phyloP scores from a whole-genome alignment of 768 basidiomycete genomes.

The Naganishia randhawae region DNA sequence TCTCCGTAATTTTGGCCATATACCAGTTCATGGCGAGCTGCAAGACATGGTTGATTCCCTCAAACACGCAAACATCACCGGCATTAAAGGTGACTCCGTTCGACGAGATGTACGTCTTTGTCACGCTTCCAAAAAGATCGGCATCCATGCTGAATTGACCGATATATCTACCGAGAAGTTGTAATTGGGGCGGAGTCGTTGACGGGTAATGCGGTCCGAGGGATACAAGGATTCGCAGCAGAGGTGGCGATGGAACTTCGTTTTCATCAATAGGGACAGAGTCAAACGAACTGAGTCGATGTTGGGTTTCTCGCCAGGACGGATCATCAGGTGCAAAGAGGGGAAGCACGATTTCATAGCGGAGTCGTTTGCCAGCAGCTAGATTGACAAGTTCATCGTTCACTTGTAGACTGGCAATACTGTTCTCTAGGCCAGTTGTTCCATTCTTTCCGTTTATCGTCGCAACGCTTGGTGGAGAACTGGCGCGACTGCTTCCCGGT shows the following conservation, averaged over 20 bases:
- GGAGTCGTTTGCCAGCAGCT: conserved; percentile 40
- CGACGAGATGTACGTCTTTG: conserved; percentile 48
- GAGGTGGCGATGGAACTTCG: neutral
- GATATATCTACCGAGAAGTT: conserved; percentile 49
- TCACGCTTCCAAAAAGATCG: conserved; percentile 49
- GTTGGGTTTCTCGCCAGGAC: neutral
- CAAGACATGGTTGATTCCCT: conserved; percentile 46
- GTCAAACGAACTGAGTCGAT: conserved; percentile 10
- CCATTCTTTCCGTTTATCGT: neutral
- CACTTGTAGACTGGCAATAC: conserved; percentile 27
- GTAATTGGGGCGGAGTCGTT: conserved; percentile 47
- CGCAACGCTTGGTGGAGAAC: conserved; percentile 3
- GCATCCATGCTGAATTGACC: conserved; percentile 49
- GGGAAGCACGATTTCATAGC: conserved; percentile 45
- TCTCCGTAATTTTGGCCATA: conserved; percentile 29
- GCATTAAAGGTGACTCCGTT: conserved; percentile 44
- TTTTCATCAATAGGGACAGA: conserved; percentile 24
- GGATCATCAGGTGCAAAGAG: conserved; percentile 35
- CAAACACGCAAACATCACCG: conserved; percentile 51
- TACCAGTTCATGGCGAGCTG: conserved; percentile 41
- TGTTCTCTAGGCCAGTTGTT: conserved; percentile 5
- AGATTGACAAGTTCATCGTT: conserved; percentile 18
- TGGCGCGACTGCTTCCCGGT: neutral
- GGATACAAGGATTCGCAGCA: conserved; percentile 25
- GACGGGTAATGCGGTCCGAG: conserved; percentile 50